These are phyloP conservation scores for Turnera subulata DNA, from an alignment of 345 rosid species.

Conservation along the genomic window DNA sequence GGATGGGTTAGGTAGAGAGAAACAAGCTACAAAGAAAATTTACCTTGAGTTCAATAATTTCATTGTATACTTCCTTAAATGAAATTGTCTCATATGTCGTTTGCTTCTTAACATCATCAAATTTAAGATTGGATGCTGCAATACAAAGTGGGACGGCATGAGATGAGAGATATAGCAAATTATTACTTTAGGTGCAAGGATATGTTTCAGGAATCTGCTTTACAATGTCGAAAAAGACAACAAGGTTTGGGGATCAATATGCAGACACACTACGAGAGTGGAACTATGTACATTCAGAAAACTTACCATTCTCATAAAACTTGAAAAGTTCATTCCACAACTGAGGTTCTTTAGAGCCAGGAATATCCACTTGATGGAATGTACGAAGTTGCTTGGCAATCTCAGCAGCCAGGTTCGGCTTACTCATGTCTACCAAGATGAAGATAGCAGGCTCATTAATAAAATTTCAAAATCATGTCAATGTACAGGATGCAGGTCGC, in stretches of 20 bases:
- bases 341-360: conserved; percentile 91
- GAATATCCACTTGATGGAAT: conserved; percentile 80
- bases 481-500: conserved; percentile 3
- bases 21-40: too few relatives aligned
- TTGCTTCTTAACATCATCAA: conserved; percentile 67
- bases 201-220: too few relatives aligned
- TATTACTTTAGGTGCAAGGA: too few relatives aligned
- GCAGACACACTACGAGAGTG: too few relatives aligned
- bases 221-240: too few relatives aligned
- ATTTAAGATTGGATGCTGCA: conserved; percentile 73
- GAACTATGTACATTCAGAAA: background rate
- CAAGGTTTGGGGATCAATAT: too few relatives aligned
- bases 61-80: conserved; percentile 59
- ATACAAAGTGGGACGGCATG: conserved; percentile 13
- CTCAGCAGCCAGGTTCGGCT: conserved; percentile 71
- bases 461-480: background rate
- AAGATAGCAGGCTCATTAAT: background rate
- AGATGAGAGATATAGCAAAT: conserved; percentile 7
- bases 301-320: conserved; percentile 76
- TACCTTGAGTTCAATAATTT: conserved; percentile 74
- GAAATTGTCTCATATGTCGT: conserved; percentile 62
- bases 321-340: conserved; percentile 81
- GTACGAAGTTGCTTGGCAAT: conserved; percentile 78
- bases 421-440: conserved; percentile 60
- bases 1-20: too few relatives aligned